Conservation (phyloP, 495 filamentous ascomycete genomes). For the Penicillium steckii region DNA sequence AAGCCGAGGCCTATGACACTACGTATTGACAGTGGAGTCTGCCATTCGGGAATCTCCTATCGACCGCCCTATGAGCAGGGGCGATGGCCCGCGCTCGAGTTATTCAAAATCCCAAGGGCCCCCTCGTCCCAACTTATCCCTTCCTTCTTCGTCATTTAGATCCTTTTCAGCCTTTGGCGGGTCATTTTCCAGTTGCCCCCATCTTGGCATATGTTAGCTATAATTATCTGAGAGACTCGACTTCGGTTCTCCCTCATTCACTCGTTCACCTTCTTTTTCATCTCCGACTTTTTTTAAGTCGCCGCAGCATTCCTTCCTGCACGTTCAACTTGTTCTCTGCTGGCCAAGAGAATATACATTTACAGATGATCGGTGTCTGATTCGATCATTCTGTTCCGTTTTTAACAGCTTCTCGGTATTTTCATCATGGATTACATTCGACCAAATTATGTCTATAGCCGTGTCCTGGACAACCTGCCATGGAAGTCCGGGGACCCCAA, state of each 20-base stretch:
- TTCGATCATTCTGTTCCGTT: background rate
- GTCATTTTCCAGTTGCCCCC: background rate
- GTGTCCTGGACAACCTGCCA: constrained; percentile 30
- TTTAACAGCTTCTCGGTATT: background rate
- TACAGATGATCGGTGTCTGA: constrained; percentile 12
- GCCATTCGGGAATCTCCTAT: constrained; percentile 12
- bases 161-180: constrained; percentile 5
- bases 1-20: constrained; percentile 8
- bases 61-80: constrained; percentile 9
- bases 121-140: constrained; percentile 7
- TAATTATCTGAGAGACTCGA: background rate
- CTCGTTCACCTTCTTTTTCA: constrained; percentile 4
- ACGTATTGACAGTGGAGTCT: constrained; percentile 9
- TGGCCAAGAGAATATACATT: constrained; percentile 12
- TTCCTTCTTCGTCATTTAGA: constrained; percentile 7
- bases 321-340: constrained; percentile 11
- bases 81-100: constrained; percentile 1
- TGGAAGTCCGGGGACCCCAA: constrained; percentile 33
- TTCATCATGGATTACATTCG: constrained; percentile 26
- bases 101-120: constrained; percentile 16
- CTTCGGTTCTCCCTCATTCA: background rate
- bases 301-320: constrained; percentile 10
- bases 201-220: constrained; percentile 13
- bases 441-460: constrained; percentile 28
- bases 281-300: background rate